Conservation (phyloP, 2,329 filamentous ascomycete species). For the Drechslerella stenobrocha region DNA sequence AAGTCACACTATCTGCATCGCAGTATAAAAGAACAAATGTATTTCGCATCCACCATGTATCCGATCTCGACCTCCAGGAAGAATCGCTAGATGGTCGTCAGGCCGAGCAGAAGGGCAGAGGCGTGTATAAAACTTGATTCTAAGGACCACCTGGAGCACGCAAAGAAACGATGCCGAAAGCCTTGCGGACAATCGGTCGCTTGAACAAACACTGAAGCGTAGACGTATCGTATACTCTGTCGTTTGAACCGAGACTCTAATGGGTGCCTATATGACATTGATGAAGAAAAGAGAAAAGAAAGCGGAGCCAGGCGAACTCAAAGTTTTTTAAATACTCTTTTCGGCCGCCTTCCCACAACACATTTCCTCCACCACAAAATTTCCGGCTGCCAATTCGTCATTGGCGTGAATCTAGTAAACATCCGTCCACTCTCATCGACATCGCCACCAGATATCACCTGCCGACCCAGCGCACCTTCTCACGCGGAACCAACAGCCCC, state of each 20-base stretch:
- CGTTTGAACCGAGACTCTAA: slow-evolving; percentile 99
- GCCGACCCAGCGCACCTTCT: too few species aligned
- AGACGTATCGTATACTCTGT: slow-evolving; percentile 45
- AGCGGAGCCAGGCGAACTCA: slow-evolving; percentile 52
- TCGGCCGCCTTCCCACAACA: slow-evolving; percentile 42
- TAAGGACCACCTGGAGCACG: slow-evolving; percentile 98
- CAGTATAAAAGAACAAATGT: slow-evolving; percentile 3
- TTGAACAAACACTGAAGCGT: slow-evolving; percentile 83
- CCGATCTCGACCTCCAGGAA: slow-evolving; percentile 48
- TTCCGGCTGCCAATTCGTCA: slow-evolving; percentile 65
- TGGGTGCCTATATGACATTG: slow-evolving; percentile 75
- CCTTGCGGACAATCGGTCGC: slow-evolving; percentile 63
- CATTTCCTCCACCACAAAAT: slow-evolving; percentile 60
- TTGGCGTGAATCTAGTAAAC: slow-evolving; percentile 34
- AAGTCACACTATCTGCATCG: too few species aligned
- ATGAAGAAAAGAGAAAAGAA: slow-evolving; percentile 58
- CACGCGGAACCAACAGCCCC: background rate
- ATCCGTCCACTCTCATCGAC: slow-evolving; percentile 20
- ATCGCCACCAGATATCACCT: too few species aligned
- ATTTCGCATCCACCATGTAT: slow-evolving; percentile 48
- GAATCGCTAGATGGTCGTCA: slow-evolving; percentile 43
- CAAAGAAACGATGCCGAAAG: slow-evolving; percentile 64
- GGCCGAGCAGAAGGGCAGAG: slow-evolving; percentile 45
- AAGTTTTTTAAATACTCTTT: slow-evolving; percentile 47
- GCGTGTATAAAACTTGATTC: slow-evolving; percentile 46